A percentile compares a stretch with the other conserved stretches of the same genome.
Conservation (phyloP, 306 rosid species). For the Senna tora region DNA sequence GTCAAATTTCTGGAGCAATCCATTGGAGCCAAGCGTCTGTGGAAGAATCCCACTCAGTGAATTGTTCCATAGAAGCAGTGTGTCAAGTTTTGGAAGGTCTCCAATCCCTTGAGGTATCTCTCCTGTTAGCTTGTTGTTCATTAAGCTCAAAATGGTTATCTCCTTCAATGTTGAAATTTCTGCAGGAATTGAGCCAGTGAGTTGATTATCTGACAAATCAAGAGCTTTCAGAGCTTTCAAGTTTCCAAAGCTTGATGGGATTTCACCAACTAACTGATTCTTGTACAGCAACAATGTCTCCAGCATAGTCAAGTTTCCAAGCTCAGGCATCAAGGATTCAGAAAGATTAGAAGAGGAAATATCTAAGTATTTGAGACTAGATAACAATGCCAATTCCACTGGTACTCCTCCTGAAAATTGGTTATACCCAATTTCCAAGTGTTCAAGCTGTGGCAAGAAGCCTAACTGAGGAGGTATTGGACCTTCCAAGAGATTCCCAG, state of each 20-base stretch:
- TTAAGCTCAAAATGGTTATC: slow-evolving; percentile 52
- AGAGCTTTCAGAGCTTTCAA: slow-evolving; percentile 54
- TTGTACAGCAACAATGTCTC: slow-evolving; percentile 66
- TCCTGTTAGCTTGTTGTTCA: slow-evolving; percentile 67
- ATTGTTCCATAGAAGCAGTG: slow-evolving; percentile 72
- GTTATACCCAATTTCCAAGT: slow-evolving; percentile 89
- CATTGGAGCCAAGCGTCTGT: slow-evolving; percentile 63
- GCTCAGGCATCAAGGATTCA: slow-evolving; percentile 56
- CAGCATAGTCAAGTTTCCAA: slow-evolving; percentile 72
- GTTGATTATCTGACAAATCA: slow-evolving; percentile 82
- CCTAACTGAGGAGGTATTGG: slow-evolving; percentile 66
- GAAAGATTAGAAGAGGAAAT: slow-evolving; percentile 60
- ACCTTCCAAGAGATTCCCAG: slow-evolving; percentile 76
- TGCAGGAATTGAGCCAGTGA: slow-evolving; percentile 70
- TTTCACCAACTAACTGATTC: slow-evolving; percentile 61
- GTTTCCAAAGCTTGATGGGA: slow-evolving; percentile 65
- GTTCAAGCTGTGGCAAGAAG: slow-evolving; percentile 55
- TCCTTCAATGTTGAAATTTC: slow-evolving; percentile 44
- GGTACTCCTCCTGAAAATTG: slow-evolving; percentile 65
- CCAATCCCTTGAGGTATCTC: slow-evolving; percentile 70
- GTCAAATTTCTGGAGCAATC: slow-evolving; percentile 54
- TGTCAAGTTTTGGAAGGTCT: slow-evolving; percentile 64
- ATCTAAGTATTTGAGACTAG: slow-evolving; percentile 73
- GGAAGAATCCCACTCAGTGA: slow-evolving; percentile 76
- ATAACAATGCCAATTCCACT: slow-evolving; percentile 48